Conservation (phyloP, 352 stramenopile genomes). For the Phytophthora lateralis region DNA sequence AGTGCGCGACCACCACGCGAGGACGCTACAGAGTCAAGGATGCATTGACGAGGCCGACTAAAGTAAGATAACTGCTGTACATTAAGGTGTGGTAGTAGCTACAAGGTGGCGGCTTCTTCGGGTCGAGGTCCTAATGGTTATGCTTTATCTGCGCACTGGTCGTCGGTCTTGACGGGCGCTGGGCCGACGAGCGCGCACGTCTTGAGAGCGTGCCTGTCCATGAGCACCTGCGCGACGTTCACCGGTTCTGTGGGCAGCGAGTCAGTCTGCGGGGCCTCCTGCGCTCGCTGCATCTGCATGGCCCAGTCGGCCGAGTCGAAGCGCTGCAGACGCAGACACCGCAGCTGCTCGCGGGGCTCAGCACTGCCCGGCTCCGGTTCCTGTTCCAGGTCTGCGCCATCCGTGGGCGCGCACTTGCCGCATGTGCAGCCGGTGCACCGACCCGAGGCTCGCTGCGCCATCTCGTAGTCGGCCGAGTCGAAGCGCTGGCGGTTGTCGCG, state of each 20-base stretch:
- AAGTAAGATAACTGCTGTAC: slow-evolving; percentile 14
- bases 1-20: slow-evolving; percentile 6
- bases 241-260: slow-evolving; percentile 1
- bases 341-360: slow-evolving; percentile 47
- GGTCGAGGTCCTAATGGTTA: slow-evolving; percentile 1
- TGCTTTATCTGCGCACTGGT: slow-evolving; percentile 25
- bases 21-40: slow-evolving; percentile 3
- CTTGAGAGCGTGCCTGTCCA: slow-evolving; percentile 65
- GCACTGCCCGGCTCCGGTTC: slow-evolving; percentile 43
- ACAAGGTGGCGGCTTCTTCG: slow-evolving; percentile 12
- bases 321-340: slow-evolving; percentile 60
- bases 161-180: slow-evolving; percentile 26
- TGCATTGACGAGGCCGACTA: slow-evolving; percentile 15
- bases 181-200: slow-evolving; percentile 49
- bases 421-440: slow-evolving; percentile 32
- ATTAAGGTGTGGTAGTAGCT: slow-evolving; percentile 23
- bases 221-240: slow-evolving; percentile 57
- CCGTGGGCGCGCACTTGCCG: slow-evolving; percentile 23
- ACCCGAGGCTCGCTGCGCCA: slow-evolving; percentile 39
- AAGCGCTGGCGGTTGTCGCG: slow-evolving; percentile 65
- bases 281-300: slow-evolving; percentile 40
- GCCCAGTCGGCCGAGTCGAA: slow-evolving; percentile 82
- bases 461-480: slow-evolving; percentile 74
- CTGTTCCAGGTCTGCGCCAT: slow-evolving; percentile 37
- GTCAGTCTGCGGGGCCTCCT: slow-evolving; percentile 15